A percentile compares a stretch with the other conserved stretches of the same genome.
These are phyloP conservation scores for Pterocarpus santalinus DNA, from an alignment of 306 rosid genomes.

Conservation along the genomic window DNA sequence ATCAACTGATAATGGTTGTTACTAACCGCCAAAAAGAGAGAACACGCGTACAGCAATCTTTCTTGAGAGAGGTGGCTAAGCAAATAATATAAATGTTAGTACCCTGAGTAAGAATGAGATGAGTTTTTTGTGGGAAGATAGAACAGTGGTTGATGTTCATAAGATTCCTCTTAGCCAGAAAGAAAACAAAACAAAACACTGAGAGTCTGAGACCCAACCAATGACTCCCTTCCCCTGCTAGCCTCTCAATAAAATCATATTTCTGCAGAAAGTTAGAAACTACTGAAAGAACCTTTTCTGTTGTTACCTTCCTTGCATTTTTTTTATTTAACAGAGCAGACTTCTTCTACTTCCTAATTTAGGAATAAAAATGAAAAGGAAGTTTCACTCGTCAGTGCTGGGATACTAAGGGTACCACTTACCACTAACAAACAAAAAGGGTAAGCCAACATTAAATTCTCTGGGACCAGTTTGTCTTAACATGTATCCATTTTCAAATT, in stretches of 20 bases:
- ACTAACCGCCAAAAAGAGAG: no score
- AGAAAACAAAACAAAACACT: no score
- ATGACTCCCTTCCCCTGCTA: no score
- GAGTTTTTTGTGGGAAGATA: no score
- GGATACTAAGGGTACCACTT: not conserved
- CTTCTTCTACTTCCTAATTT: no score
- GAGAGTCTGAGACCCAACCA: no score
- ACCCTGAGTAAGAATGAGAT: no score
- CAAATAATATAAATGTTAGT: no score
- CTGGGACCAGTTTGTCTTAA: constrained; percentile 53
- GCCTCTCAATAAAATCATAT: constrained; percentile 11
- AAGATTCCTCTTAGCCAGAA: no score
- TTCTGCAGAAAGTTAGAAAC: constrained; percentile 53
- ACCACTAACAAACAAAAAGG: constrained; percentile 18
- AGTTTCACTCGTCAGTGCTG: constrained; percentile 15
- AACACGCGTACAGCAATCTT: not conserved
- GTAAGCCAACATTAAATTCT: constrained; percentile 45
- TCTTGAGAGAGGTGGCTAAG: not conserved
- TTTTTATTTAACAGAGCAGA: no score
- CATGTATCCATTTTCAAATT: constrained; percentile 43
- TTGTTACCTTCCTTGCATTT: constrained; percentile 41
- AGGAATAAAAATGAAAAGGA: not conserved
- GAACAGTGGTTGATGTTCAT: no score
- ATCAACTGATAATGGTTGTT: no score
- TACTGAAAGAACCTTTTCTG: constrained; percentile 38